A percentile compares a stretch with the other conserved stretches of the same genome.
Evolutionary conservation across 202 grass and related monocot species (phyloP).

Genomic region (Setaria viridis): DNA sequence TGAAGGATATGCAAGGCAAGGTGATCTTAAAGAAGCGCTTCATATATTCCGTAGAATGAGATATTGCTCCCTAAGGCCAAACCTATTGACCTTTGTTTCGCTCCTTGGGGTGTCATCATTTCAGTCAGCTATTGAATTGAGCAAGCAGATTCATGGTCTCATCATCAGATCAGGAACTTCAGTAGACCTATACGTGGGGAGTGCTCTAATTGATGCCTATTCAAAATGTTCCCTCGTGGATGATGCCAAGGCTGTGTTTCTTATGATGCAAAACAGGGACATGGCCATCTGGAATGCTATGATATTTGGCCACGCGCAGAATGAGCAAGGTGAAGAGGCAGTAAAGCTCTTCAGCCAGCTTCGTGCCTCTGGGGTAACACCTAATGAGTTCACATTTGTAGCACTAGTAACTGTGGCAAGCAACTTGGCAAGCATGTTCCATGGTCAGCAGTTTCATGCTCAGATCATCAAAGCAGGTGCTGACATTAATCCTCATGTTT

Average conservation of each 20-base stretch:
- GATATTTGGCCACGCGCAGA: constrained; percentile 69
- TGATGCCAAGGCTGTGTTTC: constrained; percentile 73
- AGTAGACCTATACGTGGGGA: constrained; percentile 62
- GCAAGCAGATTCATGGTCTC: constrained; percentile 77
- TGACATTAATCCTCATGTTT: constrained; percentile 64
- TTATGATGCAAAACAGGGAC: constrained; percentile 59
- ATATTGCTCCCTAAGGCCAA: constrained; percentile 57
- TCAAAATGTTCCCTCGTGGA: constrained; percentile 69
- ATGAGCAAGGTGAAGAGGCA: constrained; percentile 74
- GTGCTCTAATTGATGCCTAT: constrained; percentile 83
- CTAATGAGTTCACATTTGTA: constrained; percentile 75
- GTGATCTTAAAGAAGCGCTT: constrained; percentile 55
- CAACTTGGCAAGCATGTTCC: constrained; percentile 67
- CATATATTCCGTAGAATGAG: constrained; percentile 71
- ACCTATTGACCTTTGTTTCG: constrained; percentile 67
- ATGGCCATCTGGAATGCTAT: constrained; percentile 81
- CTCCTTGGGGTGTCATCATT: constrained; percentile 71
- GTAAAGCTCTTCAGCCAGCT: constrained; percentile 73
- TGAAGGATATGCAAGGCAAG: constrained; percentile 71
- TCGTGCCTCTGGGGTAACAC: constrained; percentile 45
- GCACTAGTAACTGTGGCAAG: constrained; percentile 78
- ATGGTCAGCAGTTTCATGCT: constrained; percentile 73
- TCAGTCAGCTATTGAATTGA: constrained; percentile 55
- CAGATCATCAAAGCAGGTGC: constrained; percentile 70
- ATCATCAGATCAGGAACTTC: constrained; percentile 66